These are phyloP conservation scores for Saccharomyces hybrid DNA, from an alignment of 1,139 yeast species.

Conservation along the genomic window DNA sequence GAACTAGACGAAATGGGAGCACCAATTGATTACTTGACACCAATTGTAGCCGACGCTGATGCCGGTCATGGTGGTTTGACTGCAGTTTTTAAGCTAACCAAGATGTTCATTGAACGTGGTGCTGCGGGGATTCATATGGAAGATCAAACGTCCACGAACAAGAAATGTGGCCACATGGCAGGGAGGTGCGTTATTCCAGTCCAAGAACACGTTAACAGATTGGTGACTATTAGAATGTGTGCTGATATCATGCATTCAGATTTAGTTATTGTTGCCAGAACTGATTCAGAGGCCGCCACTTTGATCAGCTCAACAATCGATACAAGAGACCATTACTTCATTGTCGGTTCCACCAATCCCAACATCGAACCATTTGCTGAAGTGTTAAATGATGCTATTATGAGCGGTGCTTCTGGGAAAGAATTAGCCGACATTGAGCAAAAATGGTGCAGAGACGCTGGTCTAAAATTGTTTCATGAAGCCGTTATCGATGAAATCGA, in stretches of 20 bases:
- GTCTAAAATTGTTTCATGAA: conserved; percentile 81
- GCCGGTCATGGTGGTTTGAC: conserved; percentile 99
- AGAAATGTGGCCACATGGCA: conserved; percentile 95
- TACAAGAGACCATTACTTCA: conserved; percentile 87
- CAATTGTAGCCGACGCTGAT: conserved; percentile 95
- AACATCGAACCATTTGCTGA: conserved; percentile 65
- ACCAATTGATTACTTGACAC: conserved; percentile 75
- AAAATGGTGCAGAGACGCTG: conserved; percentile 80
- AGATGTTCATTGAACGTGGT: conserved; percentile 94
- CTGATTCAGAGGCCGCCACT: conserved; percentile 97
- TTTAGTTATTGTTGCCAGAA: conserved; percentile 83
- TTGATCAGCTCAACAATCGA: conserved; percentile 90
- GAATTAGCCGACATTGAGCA: conserved; percentile 67
- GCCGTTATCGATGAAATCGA: conserved; percentile 84
- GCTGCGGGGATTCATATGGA: conserved; percentile 99
- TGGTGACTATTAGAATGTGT: conserved; percentile 89
- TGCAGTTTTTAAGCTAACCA: conserved; percentile 90
- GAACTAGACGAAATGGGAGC: conserved; percentile 38
- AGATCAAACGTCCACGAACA: conserved; percentile 98
- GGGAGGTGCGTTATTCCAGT: conserved; percentile 97
- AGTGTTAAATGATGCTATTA: conserved; percentile 77
- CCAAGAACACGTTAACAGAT: conserved; percentile 91
- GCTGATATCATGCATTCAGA: conserved; percentile 91
- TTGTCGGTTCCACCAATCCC: conserved; percentile 87
- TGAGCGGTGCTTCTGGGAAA: conserved; percentile 62